Evolutionary conservation across 768 basidiomycete species (phyloP).

Genomic region (Termitomyces sp.): DNA sequence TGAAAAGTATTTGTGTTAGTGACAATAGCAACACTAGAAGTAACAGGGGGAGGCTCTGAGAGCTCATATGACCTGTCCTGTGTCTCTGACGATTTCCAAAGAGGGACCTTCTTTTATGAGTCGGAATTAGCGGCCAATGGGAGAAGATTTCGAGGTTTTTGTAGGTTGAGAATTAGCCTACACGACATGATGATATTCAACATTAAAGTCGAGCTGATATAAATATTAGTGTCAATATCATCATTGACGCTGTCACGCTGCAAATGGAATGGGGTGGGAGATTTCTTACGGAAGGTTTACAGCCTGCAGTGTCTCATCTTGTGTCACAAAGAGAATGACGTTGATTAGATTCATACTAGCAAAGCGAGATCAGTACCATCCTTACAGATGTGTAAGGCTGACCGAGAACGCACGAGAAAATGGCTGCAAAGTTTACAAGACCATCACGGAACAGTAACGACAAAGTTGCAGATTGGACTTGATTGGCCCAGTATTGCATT

Average conservation of each 20-base stretch:
- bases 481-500: slow-evolving; percentile 4
- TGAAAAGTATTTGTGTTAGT: background rate
- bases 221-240: background rate
- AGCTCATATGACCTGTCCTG: background rate
- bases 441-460: slow-evolving; percentile 15
- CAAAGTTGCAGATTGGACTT: slow-evolving; percentile 4
- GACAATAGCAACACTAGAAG: background rate
- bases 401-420: slow-evolving; percentile 13
- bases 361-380: background rate
- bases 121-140: background rate
- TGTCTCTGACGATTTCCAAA: slow-evolving; percentile 3
- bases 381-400: background rate
- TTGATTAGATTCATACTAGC: slow-evolving; percentile 20
- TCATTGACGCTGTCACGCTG: too few species aligned
- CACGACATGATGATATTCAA: slow-evolving; percentile 22
- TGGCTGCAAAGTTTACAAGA: slow-evolving; percentile 21
- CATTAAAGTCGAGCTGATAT: slow-evolving; percentile 18
- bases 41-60: background rate
- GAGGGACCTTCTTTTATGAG: background rate
- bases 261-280: too few species aligned
- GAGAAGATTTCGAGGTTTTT: slow-evolving; percentile 7
- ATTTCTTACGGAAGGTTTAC: slow-evolving; percentile 21
- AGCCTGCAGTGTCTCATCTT: slow-evolving; percentile 8
- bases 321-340: slow-evolving; percentile 19
- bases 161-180: slow-evolving; percentile 21